Evolutionary conservation across 768 basidiomycete species (phyloP).

Genomic region (Ephemerocybe angulata): DNA sequence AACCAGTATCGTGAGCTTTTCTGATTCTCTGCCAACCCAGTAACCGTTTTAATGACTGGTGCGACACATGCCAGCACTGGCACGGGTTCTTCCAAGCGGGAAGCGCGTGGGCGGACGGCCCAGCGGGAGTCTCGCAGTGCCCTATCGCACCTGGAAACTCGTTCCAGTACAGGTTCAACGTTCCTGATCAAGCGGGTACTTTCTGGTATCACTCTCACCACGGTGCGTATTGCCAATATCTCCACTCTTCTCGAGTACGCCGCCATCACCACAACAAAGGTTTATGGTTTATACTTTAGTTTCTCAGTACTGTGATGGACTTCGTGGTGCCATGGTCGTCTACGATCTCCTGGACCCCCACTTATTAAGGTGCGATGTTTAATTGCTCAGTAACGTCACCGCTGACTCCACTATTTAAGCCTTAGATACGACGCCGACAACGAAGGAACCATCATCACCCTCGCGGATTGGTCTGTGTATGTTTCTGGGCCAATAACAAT

Average conservation of each 20-base stretch:
- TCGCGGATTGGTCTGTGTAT: conserved; percentile 34
- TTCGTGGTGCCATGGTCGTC: conserved; percentile 40
- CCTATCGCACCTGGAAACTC: conserved; percentile 37
- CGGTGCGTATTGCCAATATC: not conserved
- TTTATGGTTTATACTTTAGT: conserved; percentile 3
- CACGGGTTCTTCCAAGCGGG: conserved; percentile 37
- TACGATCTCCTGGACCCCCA: conserved; percentile 24
- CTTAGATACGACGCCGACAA: conserved; percentile 31
- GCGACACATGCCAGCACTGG: conserved; percentile 37
- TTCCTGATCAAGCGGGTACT: conserved; percentile 35
- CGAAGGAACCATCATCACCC: conserved; percentile 36
- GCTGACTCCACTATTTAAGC: not conserved
- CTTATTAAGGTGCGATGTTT: conserved; percentile 13
- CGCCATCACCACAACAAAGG: no score
- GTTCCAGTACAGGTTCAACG: conserved; percentile 36
- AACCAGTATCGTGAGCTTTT: conserved; percentile 43
- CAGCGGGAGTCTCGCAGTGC: conserved; percentile 36
- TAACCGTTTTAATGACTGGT: not conserved
- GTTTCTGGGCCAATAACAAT: not conserved
- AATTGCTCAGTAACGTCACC: not conserved
- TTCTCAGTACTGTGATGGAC: conserved; percentile 46
- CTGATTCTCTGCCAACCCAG: not conserved
- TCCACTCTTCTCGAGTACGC: no score
- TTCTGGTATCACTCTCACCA: conserved; percentile 38
- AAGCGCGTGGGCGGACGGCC: conserved; percentile 39